Evolutionary conservation across 140 eudicot species (phyloP).

Genomic region (Cichorium intybus): DNA sequence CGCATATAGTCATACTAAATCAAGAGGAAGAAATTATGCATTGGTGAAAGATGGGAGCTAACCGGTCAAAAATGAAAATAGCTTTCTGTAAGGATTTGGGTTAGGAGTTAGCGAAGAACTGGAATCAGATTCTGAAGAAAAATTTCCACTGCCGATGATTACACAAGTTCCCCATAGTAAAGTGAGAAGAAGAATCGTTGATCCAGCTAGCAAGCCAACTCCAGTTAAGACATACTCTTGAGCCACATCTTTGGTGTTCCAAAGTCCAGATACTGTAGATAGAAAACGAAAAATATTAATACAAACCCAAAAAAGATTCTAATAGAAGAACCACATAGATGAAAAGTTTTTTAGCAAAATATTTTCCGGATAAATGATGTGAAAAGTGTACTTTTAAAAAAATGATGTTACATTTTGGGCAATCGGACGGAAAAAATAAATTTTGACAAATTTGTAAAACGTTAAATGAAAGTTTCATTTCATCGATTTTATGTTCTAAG

Average conservation of each 20-base stretch:
- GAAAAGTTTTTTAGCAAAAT: too few species aligned
- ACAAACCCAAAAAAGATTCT: too few species aligned
- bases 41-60: slow-evolving; percentile 2
- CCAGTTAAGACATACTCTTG: slow-evolving; percentile 69
- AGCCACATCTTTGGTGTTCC: slow-evolving; percentile 50
- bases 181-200: slow-evolving; percentile 67
- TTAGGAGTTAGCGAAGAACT: slow-evolving; percentile 8
- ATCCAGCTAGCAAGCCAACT: slow-evolving; percentile 77
- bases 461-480: neutral
- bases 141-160: slow-evolving; percentile 40
- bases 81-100: slow-evolving; percentile 22
- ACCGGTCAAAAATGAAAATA: slow-evolving; percentile 42
- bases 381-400: neutral
- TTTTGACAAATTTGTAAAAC: neutral
- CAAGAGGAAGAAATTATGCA: neutral
- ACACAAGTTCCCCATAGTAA: slow-evolving; percentile 81
- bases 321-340: too few species aligned
- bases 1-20: neutral
- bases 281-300: neutral
- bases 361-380: neutral
- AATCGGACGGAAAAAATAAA: too few species aligned
- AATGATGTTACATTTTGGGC: neutral
- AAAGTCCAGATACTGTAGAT: slow-evolving; percentile 63
- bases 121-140: slow-evolving; percentile 14
- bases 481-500: neutral